Conservation (phyloP, 331 rosid species). For the Erythrophleum ivorense region DNA sequence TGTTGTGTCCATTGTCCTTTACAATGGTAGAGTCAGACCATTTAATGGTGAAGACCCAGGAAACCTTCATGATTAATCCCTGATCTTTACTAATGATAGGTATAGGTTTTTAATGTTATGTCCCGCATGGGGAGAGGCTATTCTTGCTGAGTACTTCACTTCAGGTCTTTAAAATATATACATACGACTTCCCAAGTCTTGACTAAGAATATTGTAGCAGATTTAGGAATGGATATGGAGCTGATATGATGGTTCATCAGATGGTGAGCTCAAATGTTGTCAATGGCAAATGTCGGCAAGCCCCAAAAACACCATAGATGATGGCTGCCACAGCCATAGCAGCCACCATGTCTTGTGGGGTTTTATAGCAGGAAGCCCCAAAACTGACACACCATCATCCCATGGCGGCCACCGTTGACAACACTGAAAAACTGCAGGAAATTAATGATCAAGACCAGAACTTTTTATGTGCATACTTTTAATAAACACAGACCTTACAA, state of each 20-base stretch:
- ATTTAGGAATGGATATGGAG: not conserved
- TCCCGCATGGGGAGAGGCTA: not conserved
- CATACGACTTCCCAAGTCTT: not conserved
- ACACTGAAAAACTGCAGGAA: not conserved
- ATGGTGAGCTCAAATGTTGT: not conserved
- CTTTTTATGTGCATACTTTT: not conserved
- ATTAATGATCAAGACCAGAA: not conserved
- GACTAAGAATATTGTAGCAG: not conserved
- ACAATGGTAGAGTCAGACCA: not conserved
- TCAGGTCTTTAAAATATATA: not conserved
- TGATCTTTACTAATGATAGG: not conserved
- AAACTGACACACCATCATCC: not conserved
- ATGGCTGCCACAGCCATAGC: not conserved
- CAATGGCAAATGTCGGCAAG: not conserved
- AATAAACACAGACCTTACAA: too few relatives aligned
- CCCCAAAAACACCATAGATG: not conserved
- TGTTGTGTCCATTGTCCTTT: constrained; percentile 3
- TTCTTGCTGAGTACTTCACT: not conserved
- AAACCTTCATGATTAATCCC: not conserved
- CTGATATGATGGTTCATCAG: not conserved
- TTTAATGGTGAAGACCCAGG: not conserved
- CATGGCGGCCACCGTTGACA: not conserved
- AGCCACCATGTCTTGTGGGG: not conserved
- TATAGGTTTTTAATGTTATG: not conserved
- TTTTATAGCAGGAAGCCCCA: not conserved